Conservation (phyloP, 768 basidiomycete genomes). For the Agrocybe praecox region DNA sequence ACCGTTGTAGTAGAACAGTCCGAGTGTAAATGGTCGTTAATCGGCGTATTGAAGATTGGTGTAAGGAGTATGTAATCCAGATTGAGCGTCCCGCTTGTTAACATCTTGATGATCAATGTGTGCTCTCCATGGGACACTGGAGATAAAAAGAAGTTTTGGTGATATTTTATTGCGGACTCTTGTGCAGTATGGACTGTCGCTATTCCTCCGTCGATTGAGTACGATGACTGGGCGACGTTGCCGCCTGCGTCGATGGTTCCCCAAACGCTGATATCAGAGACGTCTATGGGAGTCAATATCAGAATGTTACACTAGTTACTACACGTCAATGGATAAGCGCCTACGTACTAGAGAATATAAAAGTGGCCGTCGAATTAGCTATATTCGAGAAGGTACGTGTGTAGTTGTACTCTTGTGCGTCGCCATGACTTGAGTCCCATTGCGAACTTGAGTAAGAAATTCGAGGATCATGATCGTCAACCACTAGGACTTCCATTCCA, state of each 20-base stretch:
- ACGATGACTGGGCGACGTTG: background rate
- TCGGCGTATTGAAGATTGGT: background rate
- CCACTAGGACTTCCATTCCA: no score
- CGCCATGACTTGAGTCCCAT: no score
- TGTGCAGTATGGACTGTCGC: background rate
- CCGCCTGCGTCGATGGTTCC: background rate
- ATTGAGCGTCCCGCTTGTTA: background rate
- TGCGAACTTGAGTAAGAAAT: no score
- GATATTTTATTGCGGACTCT: background rate
- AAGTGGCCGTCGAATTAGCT: no score
- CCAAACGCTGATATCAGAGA: background rate
- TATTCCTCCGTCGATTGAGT: background rate
- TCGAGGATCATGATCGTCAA: no score
- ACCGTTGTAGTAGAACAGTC: no score
- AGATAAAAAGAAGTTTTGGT: background rate
- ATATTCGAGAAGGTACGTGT: no score
- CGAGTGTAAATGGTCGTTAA: no score
- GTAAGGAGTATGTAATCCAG: background rate
- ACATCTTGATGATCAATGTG: background rate
- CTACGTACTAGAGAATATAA: no score
- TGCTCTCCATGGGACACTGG: background rate
- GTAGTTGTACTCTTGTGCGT: no score
- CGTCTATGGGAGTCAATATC: background rate
- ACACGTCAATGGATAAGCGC: no score
- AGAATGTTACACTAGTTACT: no score